Conservation (phyloP, 495 filamentous ascomycete species). For the Penicillium bialowiezense region DNA sequence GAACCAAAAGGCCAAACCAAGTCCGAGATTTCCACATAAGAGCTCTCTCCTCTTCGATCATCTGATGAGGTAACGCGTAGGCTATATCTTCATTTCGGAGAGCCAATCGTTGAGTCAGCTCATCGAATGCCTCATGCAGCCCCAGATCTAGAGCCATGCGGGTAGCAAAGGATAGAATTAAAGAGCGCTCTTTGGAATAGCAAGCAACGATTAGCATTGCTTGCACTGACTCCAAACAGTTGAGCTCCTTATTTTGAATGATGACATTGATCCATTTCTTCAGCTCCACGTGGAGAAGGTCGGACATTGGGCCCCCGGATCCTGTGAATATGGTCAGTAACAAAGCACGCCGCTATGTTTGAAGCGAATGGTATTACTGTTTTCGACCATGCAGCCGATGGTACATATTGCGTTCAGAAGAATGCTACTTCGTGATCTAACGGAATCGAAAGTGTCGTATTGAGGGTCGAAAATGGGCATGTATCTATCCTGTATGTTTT, state of each 20-base stretch:
- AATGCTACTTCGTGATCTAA: conserved; percentile 40
- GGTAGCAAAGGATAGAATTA: conserved; percentile 45
- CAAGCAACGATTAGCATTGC: conserved; percentile 47
- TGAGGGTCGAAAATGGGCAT: conserved; percentile 45
- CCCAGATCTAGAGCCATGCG: conserved; percentile 46
- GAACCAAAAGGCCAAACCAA: conserved; percentile 46
- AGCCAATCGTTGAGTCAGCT: conserved; percentile 31
- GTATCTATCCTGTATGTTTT: conserved; percentile 34
- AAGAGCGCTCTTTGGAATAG: conserved; percentile 47
- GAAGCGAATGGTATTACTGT: conserved; percentile 16
- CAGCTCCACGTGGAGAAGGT: conserved; percentile 37
- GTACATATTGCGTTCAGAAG: conserved; percentile 49
- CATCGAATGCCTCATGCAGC: conserved; percentile 41
- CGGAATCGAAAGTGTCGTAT: conserved; percentile 40
- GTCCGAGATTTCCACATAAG: conserved; percentile 42
- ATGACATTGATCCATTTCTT: conserved; percentile 46
- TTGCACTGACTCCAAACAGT: conserved; percentile 46
- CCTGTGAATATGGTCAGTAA: conserved; percentile 14
- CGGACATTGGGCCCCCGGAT: conserved; percentile 32
- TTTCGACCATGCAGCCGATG: conserved; percentile 44
- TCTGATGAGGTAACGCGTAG: conserved; percentile 8
- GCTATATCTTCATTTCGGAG: conserved; percentile 24
- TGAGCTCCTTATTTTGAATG: conserved; percentile 35
- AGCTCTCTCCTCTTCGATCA: conserved; percentile 24
- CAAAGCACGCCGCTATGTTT: too few species aligned